Evolutionary conservation across 139 green algal genomes (phyloP).

Genomic region (Deuterostichococcus epilithicus): DNA sequence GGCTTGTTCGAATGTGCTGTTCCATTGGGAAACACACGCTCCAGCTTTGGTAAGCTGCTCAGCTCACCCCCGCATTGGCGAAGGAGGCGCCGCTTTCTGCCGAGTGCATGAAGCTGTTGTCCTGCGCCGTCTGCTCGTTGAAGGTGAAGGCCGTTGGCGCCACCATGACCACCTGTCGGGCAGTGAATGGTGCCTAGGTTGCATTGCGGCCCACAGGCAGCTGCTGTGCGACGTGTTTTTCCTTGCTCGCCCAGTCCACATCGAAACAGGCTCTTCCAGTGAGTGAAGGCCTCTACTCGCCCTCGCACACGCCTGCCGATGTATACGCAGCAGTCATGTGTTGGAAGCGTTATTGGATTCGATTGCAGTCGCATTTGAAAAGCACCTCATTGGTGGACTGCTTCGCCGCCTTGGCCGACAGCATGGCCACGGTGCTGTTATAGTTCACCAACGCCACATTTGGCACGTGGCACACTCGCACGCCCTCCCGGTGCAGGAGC

Average conservation of each 20-base stretch:
- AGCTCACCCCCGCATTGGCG: constrained; percentile 23
- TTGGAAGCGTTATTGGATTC: no score
- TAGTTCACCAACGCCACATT: constrained; percentile 20
- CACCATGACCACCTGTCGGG: constrained; percentile 84
- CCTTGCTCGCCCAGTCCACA: no score
- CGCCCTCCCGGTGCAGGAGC: constrained; percentile 23
- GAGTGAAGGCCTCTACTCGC: no score
- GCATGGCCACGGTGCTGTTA: constrained; percentile 2
- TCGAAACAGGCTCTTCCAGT: no score
- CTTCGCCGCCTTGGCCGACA: constrained; percentile 9
- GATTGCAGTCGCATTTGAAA: no score
- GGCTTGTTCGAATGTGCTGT: no score
- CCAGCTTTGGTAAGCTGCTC: not conserved
- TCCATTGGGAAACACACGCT: no score
- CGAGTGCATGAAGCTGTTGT: constrained; percentile 89
- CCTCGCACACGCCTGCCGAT: no score
- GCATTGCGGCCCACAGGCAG: no score
- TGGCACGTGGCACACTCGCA: constrained; percentile 29
- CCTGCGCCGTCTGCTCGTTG: constrained; percentile 87
- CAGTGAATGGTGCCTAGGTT: not conserved
- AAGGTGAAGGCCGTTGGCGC: constrained; percentile 91
- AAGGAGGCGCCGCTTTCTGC: constrained; percentile 14
- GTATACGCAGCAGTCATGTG: no score
- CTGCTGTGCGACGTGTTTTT: no score
- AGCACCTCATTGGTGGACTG: constrained; percentile 74